These are phyloP conservation scores for Tarenaya hassleriana DNA, from an alignment of 345 rosid genomes.

Conservation along the genomic window DNA sequence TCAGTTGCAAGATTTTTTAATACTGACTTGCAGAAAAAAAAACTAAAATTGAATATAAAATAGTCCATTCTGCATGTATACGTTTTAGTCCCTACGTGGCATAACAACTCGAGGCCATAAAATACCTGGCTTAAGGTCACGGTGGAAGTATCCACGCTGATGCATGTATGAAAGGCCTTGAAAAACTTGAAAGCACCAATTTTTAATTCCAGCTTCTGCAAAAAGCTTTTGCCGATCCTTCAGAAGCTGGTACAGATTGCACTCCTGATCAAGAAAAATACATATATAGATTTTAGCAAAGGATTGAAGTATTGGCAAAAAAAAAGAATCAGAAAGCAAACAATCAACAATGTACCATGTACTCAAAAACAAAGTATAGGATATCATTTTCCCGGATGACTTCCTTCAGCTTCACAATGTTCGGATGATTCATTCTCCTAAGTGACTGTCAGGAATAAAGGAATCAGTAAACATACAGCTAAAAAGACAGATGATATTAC, in stretches of 20 bases:
- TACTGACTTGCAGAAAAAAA: background rate
- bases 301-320: slow-evolving; percentile 1
- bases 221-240: slow-evolving; percentile 71
- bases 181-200: slow-evolving; percentile 97
- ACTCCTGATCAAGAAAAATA: slow-evolving; percentile 48
- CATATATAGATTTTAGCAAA: slow-evolving; percentile 11
- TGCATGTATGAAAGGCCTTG: slow-evolving; percentile 95
- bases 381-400: slow-evolving; percentile 87
- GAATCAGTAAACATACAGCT: slow-evolving; percentile 2
- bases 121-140: slow-evolving; percentile 97
- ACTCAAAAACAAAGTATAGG: slow-evolving; percentile 87
- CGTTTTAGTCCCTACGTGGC: background rate
- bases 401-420: slow-evolving; percentile 93
- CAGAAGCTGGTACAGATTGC: slow-evolving; percentile 89
- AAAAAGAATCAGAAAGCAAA: slow-evolving; percentile 3
- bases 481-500: slow-evolving; percentile 4
- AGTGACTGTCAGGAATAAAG: slow-evolving; percentile 44
- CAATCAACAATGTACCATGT: slow-evolving; percentile 51
- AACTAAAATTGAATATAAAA: background rate
- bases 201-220: slow-evolving; percentile 71
- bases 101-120: slow-evolving; percentile 14
- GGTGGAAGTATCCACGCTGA: slow-evolving; percentile 93
- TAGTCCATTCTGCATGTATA: background rate
- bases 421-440: slow-evolving; percentile 85
- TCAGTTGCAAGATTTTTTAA: slow-evolving; percentile 3